Evolutionary conservation across 1,284 basidiomycete species (phyloP), one percentile per base, ranked within the genome.

Genomic region (Cryptococcus amylolentus): DNA sequence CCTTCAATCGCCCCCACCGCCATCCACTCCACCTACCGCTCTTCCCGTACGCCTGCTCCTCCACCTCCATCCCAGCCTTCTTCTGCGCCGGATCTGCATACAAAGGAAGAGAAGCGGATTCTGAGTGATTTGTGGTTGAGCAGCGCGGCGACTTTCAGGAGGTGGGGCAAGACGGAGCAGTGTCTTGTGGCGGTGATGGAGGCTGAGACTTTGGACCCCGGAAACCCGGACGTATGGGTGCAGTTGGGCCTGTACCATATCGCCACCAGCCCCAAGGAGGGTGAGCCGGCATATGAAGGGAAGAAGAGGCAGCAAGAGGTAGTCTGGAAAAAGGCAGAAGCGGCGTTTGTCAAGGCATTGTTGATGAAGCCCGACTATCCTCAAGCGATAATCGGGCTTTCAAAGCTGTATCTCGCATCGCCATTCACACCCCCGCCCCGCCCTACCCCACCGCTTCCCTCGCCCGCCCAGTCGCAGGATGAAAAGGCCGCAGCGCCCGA

Each of bases 121-220:
- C 79, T 98, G 55, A 89, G 88, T 55, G 86, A 91, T 64, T 79
- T 98, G 20, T 99, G 95, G 95, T 79, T 98, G 6, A 89, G 91
- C 83, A 88, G 87, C 3, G 91, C 95, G 0, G 93, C 96, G 5
- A 94, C 90, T 0, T 98, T 97, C 80, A 83, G 96, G 37, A 80
- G 95, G 55, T 81, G 88, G 49, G 89, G 89, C 10, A 93, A 94
- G 78, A 84, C 90, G 54, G 90, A 94, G 58, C 91, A 98, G 70
- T 86, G 89, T 2, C 85, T 87, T 56, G 91, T 86, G 9, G 88
- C 95, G 2, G 92, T 98, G 49, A 90, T 94, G 70, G 95, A 99
- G 77, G 96, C 95, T 0, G 95, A 99, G 73, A 85, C 88, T 5
- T 82, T 86, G 60, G 90, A 95, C 71, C 87, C 91, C 59, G 83